Conservation (phyloP, 2,329 filamentous ascomycete genomes). For the Boeremia lycopersici region DNA sequence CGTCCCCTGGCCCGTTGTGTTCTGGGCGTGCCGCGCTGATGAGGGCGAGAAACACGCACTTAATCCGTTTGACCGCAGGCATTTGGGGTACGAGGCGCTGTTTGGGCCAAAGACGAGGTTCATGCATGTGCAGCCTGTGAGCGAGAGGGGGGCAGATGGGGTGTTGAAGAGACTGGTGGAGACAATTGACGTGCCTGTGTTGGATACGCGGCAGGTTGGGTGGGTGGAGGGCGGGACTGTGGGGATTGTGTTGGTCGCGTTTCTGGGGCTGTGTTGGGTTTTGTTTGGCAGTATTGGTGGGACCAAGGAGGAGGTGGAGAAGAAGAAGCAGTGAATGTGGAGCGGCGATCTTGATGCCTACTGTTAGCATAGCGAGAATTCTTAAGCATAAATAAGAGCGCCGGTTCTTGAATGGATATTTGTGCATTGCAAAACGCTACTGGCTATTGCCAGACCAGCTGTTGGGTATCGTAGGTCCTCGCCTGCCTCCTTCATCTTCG, state of each 20-base stretch:
- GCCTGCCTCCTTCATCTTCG: not conserved
- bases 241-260: conserved; percentile 51
- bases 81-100: conserved; percentile 83
- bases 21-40: conserved; percentile 83
- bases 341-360: not conserved
- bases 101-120: conserved; percentile 81
- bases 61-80: conserved; percentile 84
- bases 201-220: conserved; percentile 21
- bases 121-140: conserved; percentile 66
- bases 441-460: conserved; percentile 2
- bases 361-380: not conserved
- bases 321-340: conserved; percentile 29
- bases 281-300: conserved; percentile 34
- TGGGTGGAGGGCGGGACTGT: conserved; percentile 54
- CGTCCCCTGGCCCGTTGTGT: conserved; percentile 82
- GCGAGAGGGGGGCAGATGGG: conserved; percentile 16
- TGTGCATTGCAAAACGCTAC: conserved; percentile 9
- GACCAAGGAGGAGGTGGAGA: conserved; percentile 14
- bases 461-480: conserved; percentile 15
- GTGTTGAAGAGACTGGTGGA: not conserved
- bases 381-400: not conserved
- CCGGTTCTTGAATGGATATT: not conserved
- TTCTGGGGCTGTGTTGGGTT: conserved; percentile 53
- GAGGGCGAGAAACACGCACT: conserved; percentile 68
- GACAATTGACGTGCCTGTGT: conserved; percentile 9